A percentile compares a stretch with the other conserved stretches of the same genome.
Conservation (phyloP, 306 rosid genomes). For the Cicer bijugum region DNA sequence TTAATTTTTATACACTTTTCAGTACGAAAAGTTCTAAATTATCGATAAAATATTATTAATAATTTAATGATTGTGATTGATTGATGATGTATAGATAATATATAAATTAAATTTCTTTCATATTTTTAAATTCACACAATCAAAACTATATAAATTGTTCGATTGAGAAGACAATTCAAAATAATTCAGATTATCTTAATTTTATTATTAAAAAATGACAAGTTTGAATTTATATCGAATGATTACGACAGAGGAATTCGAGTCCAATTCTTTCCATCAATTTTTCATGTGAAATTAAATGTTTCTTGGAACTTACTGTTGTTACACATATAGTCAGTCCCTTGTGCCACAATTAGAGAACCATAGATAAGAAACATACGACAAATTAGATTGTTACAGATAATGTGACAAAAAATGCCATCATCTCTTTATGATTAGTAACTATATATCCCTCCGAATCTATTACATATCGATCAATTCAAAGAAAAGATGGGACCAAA, state of each 20-base stretch:
- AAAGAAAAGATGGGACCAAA: conserved; percentile 54
- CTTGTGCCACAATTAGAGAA: conserved; percentile 40
- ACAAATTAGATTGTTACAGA: conserved; percentile 52
- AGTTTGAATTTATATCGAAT: too few relatives aligned
- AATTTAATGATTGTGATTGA: too few relatives aligned
- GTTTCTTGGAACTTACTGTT: conserved; percentile 49
- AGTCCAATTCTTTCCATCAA: conserved; percentile 30
- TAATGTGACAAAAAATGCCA: conserved; percentile 63
- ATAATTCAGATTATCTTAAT: not conserved
- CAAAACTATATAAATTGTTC: too few relatives aligned
- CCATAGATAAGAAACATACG: conserved; percentile 48
- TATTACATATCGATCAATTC: conserved; percentile 21
- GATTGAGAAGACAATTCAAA: too few relatives aligned
- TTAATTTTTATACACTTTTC: too few relatives aligned
- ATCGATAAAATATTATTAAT: too few relatives aligned
- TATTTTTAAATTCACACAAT: too few relatives aligned
- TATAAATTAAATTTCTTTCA: too few relatives aligned
- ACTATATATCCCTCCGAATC: conserved; percentile 58
- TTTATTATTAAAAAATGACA: not conserved
- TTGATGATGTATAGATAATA: too few relatives aligned
- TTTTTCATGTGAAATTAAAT: conserved; percentile 38
- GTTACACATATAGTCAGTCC: conserved; percentile 41
- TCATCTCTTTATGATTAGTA: conserved; percentile 76
- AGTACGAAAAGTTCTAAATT: too few relatives aligned
- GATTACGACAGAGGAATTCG: not conserved